phyloP scores from a whole-genome alignment of 805 yeast genomes.

The Candida maltosa region DNA sequence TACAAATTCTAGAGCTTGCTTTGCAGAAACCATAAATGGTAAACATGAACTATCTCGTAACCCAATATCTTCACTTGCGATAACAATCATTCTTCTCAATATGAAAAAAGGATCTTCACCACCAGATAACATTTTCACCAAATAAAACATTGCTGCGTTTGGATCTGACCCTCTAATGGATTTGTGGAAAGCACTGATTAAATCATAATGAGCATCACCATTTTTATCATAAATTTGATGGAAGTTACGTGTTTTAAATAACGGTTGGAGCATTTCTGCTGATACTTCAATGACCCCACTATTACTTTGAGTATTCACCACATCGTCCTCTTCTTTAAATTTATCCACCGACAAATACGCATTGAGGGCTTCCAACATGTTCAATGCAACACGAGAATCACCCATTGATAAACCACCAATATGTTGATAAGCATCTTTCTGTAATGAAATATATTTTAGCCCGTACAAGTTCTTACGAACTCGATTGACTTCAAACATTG shows the following conservation, averaged over 20 bases:
- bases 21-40: conserved; percentile 83
- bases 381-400: conserved; percentile 82
- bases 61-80: conserved; percentile 95
- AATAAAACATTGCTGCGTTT: conserved; percentile 84
- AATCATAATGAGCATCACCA: conserved; percentile 92
- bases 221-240: conserved; percentile 71
- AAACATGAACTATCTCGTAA: conserved; percentile 76
- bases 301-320: conserved; percentile 7
- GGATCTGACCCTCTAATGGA: conserved; percentile 86
- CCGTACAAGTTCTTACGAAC: conserved; percentile 52
- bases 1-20: conserved; percentile 81
- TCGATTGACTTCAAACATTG: conserved; percentile 49
- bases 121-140: conserved; percentile 84
- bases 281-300: conserved; percentile 38
- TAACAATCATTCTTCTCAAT: conserved; percentile 87
- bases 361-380: conserved; percentile 71
- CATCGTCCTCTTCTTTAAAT: conserved; percentile 13
- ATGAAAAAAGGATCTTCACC: conserved; percentile 93
- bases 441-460: conserved; percentile 49
- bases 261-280: conserved; percentile 36
- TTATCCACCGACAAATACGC: conserved; percentile 43
- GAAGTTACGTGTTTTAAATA: conserved; percentile 41
- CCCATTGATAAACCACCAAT: conserved; percentile 78
- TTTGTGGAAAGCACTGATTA: conserved; percentile 94
- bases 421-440: conserved; percentile 58